Percentiles rank a stretch among this genome's conserved stretches.
Evolutionary conservation across 257 asterid species (phyloP).

Genomic region (Solanum etuberosum): DNA sequence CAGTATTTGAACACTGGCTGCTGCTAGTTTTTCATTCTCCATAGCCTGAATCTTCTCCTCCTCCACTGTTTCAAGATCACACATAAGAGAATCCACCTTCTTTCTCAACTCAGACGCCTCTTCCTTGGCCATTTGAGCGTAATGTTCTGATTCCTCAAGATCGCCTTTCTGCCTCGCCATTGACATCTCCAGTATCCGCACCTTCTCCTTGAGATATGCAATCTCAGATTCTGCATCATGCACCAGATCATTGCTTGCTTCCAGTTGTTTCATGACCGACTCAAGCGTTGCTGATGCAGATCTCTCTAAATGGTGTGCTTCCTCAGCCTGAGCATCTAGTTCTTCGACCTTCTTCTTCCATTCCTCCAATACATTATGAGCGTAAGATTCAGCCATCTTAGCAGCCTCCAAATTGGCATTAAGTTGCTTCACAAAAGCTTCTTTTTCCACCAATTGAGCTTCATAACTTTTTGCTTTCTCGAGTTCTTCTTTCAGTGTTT

Average conservation of each 20-base stretch:
- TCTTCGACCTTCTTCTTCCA: slow-evolving; percentile 62
- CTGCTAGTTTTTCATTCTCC: slow-evolving; percentile 76
- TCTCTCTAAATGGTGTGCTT: slow-evolving; percentile 73
- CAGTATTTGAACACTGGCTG: slow-evolving; percentile 53
- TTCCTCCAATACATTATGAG: slow-evolving; percentile 60
- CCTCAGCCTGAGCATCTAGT: slow-evolving; percentile 45
- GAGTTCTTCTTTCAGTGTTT: slow-evolving; percentile 48
- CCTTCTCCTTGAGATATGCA: slow-evolving; percentile 66
- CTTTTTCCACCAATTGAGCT: slow-evolving; percentile 55
- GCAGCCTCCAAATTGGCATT: slow-evolving; percentile 87
- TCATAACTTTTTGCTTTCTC: slow-evolving; percentile 37
- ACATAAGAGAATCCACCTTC: slow-evolving; percentile 46
- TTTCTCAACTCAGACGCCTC: slow-evolving; percentile 54
- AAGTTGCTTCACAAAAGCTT: slow-evolving; percentile 61
- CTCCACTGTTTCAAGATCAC: slow-evolving; percentile 53
- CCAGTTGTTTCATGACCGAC: slow-evolving; percentile 75
- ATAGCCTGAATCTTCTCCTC: slow-evolving; percentile 60
- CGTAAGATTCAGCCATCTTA: slow-evolving; percentile 65
- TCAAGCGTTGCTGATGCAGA: slow-evolving; percentile 76
- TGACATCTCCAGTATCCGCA: slow-evolving; percentile 61
- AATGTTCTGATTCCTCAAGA: slow-evolving; percentile 55
- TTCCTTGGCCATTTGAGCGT: slow-evolving; percentile 41
- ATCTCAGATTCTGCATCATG: slow-evolving; percentile 69
- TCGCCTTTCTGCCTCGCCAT: slow-evolving; percentile 52
- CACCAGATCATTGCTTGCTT: slow-evolving; percentile 63